A percentile compares a stretch with the other conserved stretches of the same genome.
Evolutionary conservation across 306 rosid genomes (phyloP).

Genomic region (Gastrolobium bilobum): DNA sequence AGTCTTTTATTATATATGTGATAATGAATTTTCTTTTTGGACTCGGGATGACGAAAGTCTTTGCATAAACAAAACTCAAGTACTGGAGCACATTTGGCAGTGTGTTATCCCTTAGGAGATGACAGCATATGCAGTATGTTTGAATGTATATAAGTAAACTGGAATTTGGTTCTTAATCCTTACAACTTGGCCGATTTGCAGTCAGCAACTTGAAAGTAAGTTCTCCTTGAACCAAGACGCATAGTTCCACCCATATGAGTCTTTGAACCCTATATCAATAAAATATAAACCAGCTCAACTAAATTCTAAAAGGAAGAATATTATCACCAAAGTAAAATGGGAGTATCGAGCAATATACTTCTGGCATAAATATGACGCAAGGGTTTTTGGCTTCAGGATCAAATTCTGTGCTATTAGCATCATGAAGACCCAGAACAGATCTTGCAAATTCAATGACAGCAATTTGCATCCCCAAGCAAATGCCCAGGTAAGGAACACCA

Average conservation of each 20-base stretch:
- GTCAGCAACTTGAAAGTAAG: conserved; percentile 68
- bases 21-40: neutral
- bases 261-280: conserved; percentile 79
- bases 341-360: conserved; percentile 55
- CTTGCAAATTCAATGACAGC: conserved; percentile 90
- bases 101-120: conserved; percentile 14
- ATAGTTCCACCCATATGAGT: conserved; percentile 97
- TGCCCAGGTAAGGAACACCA: conserved; percentile 79
- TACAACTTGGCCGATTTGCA: conserved; percentile 89
- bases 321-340: conserved; percentile 4
- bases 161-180: conserved; percentile 49
- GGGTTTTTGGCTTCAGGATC: conserved; percentile 75
- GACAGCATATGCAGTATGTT: conserved; percentile 7
- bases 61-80: neutral
- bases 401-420: conserved; percentile 87
- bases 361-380: conserved; percentile 92
- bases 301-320: conserved; percentile 19
- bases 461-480: conserved; percentile 91
- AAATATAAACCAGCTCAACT: conserved; percentile 36
- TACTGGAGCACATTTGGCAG: neutral
- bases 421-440: conserved; percentile 75
- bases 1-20: neutral
- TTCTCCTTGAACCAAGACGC: conserved; percentile 96
- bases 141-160: conserved; percentile 6
- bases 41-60: neutral